Base-by-base conservation (phyloP, 768 basidiomycete genomes). In the Calocera viscosa region DNA sequence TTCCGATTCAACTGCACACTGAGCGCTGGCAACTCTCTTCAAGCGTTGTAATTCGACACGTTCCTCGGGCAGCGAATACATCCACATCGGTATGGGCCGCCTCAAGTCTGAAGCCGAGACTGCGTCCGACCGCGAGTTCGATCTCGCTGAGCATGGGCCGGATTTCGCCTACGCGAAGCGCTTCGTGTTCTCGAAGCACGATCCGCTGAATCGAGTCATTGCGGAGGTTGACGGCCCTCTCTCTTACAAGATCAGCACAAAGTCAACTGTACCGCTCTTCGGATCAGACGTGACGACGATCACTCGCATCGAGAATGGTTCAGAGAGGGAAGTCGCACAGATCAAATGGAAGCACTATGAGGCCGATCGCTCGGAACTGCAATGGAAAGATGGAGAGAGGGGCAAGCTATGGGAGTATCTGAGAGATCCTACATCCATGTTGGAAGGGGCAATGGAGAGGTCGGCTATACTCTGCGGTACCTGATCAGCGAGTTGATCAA, bases 341-440 rank as follows among this genome's bases (percentile, higher is more conserved):
- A 60, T 60, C 53, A 26, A 60, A 28, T 60, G 53, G 53, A 26
- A 32, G 16, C 53, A 60, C 19, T 60, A 60, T 60, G 53, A 60
- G 22, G 26, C 2, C 22, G 53, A 60, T 26, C 53, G 26, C 11
- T 26, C 53, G 53, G 53, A 60, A 19, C 24, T 60, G 19, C 53
- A 22, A 60, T 60, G 35, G 35, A 38, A 14, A 5, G 7, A 60
- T 26, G 26, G 30, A 10, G 30, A 60, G 24, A 26, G 3, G 53
- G 19, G 7, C 14, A 60, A 60, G 53, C 11, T 60, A 19, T 60
- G 53, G 53, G 53, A 60, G 14, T 60, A 60, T 60, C 30, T 60
- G 53, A 32, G 10, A 22, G 53, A 10, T 28, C 14, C 53, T 32
- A 8, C 14, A 16, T 16, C 26, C 3, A 28, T 10, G 30, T 26